Base-by-base conservation (phyloP, 1,284 basidiomycete species). In the Cerioporus squamosus region DNA sequence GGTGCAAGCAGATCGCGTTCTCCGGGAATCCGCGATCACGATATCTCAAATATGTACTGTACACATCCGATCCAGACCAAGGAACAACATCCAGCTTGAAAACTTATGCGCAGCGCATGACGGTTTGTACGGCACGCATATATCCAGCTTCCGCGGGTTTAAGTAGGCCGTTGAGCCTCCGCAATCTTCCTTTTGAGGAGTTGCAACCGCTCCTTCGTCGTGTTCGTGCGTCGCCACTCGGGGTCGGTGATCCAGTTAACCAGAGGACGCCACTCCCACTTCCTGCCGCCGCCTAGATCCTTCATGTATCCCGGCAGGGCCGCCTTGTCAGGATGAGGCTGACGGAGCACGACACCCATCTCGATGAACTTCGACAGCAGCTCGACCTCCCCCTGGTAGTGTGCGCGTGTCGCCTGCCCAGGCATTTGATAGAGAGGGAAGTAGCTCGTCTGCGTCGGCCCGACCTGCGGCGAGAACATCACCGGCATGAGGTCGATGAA, bases 401-500 rank as follows among this genome's bases (percentile, higher is more conserved):
- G 18, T 29, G 23, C 26, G 20, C 15, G 55, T 18, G 29, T 22
- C 46, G 6, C 33, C 8, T 42, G 38, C 3, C 5, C 38, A 8
- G 20, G 9, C n/a, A 14, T 7, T 44, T 48, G 49, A 26, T 51
- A 48, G 20, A 43, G 24, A 12, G 55, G 55, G 29, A 47, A 52
- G 39, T 51, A 51, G 7, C n/a, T 44, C 48, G 51, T 51, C 29
- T 51, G 50, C 29, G 55, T 17, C 10, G 40, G 55, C 39, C 40
- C 40, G 4, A n/a, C 40, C n/a, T 40, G 48, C 18, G 48, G 49
- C 24, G 42, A 22, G 55, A 46, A 57, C 36, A 57, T 36, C n/a
- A 57, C 44, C 22, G 55, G 55, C n/a, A 57, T 29, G 29, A 46
- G 23, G 38, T 57, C 55, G 49, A 57, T 44, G 29, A 57, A 52